A percentile compares a stretch with the other conserved stretches of the same genome.
Conservation (phyloP, 1,139 yeast species). For the Kodamaea arcana region DNA sequence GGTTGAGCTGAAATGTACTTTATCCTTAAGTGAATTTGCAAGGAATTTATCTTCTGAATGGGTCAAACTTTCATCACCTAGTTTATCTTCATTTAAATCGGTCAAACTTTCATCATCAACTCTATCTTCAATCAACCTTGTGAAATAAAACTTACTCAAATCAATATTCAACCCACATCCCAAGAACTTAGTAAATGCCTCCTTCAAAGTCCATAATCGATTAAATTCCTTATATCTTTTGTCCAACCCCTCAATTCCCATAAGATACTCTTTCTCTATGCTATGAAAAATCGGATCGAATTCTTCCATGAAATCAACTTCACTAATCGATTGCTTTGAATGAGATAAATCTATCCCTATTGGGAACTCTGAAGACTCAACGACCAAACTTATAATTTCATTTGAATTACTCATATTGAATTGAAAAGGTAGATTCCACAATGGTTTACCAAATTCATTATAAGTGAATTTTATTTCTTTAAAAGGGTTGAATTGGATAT, state of each 20-base stretch:
- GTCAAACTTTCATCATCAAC: not conserved
- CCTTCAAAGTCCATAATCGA: constrained; percentile 71
- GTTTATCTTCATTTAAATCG: not conserved
- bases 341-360: constrained; percentile 67
- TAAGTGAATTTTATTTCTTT: constrained; percentile 17
- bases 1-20: no score
- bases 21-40: no score
- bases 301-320: constrained; percentile 32
- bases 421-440: constrained; percentile 16
- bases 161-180: constrained; percentile 63
- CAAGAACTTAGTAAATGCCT: constrained; percentile 57
- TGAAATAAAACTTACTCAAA: constrained; percentile 23
- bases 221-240: constrained; percentile 36
- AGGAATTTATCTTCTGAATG: no score
- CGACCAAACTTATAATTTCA: constrained; percentile 42
- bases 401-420: constrained; percentile 59
- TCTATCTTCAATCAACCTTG: constrained; percentile 1
- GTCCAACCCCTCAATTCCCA: constrained; percentile 10
- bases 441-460: constrained; percentile 38
- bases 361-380: constrained; percentile 25
- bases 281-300: constrained; percentile 49
- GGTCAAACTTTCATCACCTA: not conserved
- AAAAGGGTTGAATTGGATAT: constrained; percentile 22
- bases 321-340: constrained; percentile 32
- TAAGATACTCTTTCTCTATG: constrained; percentile 34